These are phyloP conservation scores for Acorus gramineus DNA, from an alignment of 106 monocot species.

Conservation along the genomic window DNA sequence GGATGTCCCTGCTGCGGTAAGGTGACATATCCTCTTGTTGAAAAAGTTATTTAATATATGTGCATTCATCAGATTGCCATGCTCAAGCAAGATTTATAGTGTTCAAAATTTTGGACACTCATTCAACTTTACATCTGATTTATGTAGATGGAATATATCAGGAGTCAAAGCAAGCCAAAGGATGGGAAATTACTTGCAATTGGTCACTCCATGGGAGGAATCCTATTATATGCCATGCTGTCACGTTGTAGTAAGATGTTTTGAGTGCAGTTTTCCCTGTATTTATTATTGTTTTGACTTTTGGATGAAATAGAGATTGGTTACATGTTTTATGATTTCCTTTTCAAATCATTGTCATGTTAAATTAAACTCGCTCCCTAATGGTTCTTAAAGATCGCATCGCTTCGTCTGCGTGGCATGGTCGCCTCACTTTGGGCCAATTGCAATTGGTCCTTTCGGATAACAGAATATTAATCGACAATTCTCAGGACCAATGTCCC, in stretches of 20 bases:
- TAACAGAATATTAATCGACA: too few species aligned
- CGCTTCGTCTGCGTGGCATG: too few species aligned
- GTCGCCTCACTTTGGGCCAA: too few species aligned
- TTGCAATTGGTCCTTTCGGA: too few species aligned
- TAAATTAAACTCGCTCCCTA: too few species aligned
- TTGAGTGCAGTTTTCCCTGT: neutral
- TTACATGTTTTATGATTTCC: neutral
- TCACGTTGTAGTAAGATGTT: conserved; percentile 58
- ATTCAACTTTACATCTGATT: conserved; percentile 3
- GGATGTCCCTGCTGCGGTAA: conserved; percentile 93
- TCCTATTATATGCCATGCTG: conserved; percentile 82
- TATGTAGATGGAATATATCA: conserved; percentile 90
- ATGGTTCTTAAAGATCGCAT: too few species aligned
- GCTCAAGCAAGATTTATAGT: too few species aligned
- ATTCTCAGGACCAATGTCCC: too few species aligned
- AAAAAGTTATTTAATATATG: neutral
- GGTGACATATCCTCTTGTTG: conserved; percentile 29
- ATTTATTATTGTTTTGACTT: neutral
- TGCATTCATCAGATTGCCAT: too few species aligned
- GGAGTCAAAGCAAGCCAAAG: conserved; percentile 34
- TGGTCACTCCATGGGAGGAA: conserved; percentile 97
- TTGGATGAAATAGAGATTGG: neutral
- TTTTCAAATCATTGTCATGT: neutral
- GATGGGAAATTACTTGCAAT: conserved; percentile 87
- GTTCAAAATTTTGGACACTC: neutral